Percentiles rank a stretch among this genome's conserved stretches.
phyloP scores from a whole-genome alignment of 2,329 filamentous ascomycete genomes.

The Xylariaceae sp. region DNA sequence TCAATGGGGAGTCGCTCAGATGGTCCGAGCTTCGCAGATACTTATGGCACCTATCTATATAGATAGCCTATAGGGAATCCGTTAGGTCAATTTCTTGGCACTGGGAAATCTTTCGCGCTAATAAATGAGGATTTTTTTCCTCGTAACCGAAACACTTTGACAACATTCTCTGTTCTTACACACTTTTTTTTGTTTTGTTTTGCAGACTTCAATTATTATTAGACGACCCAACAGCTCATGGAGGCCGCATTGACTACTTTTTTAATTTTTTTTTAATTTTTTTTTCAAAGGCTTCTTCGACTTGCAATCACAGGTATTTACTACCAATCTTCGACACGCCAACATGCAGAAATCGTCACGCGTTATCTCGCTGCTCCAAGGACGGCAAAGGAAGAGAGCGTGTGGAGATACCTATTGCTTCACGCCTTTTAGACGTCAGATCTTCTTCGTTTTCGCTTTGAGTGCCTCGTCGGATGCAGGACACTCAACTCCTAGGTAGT shows the following conservation, averaged over 20 bases:
- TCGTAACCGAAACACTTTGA: neutral
- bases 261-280: neutral
- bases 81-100: no score
- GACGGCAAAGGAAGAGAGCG: neutral
- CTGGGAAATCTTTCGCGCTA: neutral
- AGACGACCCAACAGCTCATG: neutral
- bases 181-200: neutral
- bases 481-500: neutral
- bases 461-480: neutral
- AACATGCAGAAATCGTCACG: neutral
- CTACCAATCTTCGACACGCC: neutral
- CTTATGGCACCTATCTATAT: neutral
- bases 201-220: neutral
- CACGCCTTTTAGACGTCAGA: neutral
- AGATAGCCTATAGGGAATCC: no score
- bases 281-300: neutral
- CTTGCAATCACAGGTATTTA: neutral
- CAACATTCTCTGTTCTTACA: neutral
- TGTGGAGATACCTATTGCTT: neutral
- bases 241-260: neutral
- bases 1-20: neutral
- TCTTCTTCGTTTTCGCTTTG: neutral
- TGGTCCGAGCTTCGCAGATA: neutral
- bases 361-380: neutral
- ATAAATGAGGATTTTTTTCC: neutral